Evolutionary conservation across 2,329 filamentous ascomycete genomes (phyloP).

Genomic region (Alternaria metachromatica): DNA sequence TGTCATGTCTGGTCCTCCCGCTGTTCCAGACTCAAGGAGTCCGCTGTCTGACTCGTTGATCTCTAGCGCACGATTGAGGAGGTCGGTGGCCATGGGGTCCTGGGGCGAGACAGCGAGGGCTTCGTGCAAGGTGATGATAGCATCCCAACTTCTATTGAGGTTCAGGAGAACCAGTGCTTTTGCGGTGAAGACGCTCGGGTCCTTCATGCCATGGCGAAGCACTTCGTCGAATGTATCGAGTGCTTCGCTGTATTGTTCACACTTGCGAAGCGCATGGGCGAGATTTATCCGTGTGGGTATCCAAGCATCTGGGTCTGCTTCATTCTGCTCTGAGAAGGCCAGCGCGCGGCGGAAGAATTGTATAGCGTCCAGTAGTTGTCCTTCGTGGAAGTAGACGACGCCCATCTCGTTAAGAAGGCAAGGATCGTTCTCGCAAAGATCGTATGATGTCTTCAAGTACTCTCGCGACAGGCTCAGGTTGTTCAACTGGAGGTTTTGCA

Average conservation of each 20-base stretch:
- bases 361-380: constrained; percentile 75
- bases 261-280: constrained; percentile 81
- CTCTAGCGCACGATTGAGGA: constrained; percentile 71
- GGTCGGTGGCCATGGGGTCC: constrained; percentile 80
- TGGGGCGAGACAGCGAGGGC: constrained; percentile 79
- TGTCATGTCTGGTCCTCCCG: background rate
- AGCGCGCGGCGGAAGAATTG: constrained; percentile 81
- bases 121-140: constrained; percentile 83
- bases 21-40: background rate
- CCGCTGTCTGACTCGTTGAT: constrained; percentile 48
- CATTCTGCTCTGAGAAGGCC: constrained; percentile 77
- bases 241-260: constrained; percentile 72
- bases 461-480: constrained; percentile 94
- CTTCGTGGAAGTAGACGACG: constrained; percentile 93
- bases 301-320: constrained; percentile 82
- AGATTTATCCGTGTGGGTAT: constrained; percentile 86
- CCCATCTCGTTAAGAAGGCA: constrained; percentile 94
- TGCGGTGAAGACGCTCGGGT: constrained; percentile 77
- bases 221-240: constrained; percentile 87
- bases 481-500: constrained; percentile 97
- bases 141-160: constrained; percentile 74
- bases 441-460: constrained; percentile 88
- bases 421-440: constrained; percentile 82
- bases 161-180: constrained; percentile 87
- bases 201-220: constrained; percentile 79